Conservation (phyloP, 352 stramenopile genomes). For the Phytophthora pistaciae region DNA sequence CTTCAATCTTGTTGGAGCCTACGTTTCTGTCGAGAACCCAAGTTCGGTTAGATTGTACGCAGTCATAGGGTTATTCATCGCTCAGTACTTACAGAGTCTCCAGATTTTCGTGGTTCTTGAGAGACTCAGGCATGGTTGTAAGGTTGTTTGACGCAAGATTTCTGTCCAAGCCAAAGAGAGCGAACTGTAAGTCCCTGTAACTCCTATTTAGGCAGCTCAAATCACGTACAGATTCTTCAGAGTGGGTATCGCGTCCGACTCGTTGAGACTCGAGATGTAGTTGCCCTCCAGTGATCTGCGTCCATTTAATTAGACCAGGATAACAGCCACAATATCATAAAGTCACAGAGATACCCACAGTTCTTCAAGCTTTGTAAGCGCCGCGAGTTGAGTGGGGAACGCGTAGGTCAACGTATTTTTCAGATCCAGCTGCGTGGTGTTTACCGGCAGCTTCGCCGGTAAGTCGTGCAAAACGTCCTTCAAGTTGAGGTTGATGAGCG, state of each 20-base stretch:
- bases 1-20: slow-evolving; percentile 29
- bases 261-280: slow-evolving; percentile 30
- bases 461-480: slow-evolving; percentile 23
- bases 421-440: slow-evolving; percentile 25
- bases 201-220: neutral
- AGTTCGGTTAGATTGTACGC: neutral
- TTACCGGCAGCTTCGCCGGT: slow-evolving; percentile 22
- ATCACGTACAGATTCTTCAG: slow-evolving; percentile 31
- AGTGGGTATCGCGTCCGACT: slow-evolving; percentile 20
- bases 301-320: neutral
- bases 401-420: slow-evolving; percentile 36
- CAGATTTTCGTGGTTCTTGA: slow-evolving; percentile 15
- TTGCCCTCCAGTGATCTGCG: slow-evolving; percentile 30
- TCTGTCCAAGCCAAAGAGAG: slow-evolving; percentile 5
- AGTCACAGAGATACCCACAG: slow-evolving; percentile 8
- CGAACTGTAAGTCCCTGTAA: slow-evolving; percentile 8
- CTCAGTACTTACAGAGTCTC: slow-evolving; percentile 25
- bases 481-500: slow-evolving; percentile 39
- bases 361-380: slow-evolving; percentile 23
- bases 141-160: slow-evolving; percentile 33
- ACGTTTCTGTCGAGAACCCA: slow-evolving; percentile 27
- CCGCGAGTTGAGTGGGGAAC: slow-evolving; percentile 26
- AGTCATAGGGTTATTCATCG: neutral
- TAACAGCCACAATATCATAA: neutral
- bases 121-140: slow-evolving; percentile 17